A percentile compares a stretch with the other conserved stretches of the same genome.
Evolutionary conservation across 805 yeast species (phyloP).

Genomic region (Hanseniaspora vineae): DNA sequence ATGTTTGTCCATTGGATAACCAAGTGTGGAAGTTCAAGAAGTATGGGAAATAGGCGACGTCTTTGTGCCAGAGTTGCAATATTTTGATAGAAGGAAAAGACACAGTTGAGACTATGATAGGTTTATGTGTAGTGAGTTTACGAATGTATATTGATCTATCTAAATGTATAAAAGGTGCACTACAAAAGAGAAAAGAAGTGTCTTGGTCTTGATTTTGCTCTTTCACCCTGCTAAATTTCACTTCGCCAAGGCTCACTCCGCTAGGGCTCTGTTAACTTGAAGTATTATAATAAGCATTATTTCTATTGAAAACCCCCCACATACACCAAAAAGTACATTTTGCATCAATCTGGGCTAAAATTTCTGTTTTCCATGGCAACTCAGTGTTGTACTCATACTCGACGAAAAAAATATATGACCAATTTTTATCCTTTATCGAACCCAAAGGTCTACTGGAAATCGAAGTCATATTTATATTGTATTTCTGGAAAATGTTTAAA

Average conservation of each 20-base stretch:
- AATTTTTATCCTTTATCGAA: conserved; percentile 21
- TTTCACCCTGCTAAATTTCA: too few relatives aligned
- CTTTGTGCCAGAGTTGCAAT: background rate
- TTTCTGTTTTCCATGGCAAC: conserved; percentile 18
- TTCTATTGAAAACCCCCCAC: conserved; percentile 46
- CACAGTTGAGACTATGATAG: background rate
- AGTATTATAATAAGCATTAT: conserved; percentile 24
- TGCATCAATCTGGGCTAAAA: conserved; percentile 30
- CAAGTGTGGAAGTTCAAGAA: conserved; percentile 74
- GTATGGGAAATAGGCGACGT: conserved; percentile 43
- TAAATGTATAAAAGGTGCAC: background rate
- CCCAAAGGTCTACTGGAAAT: conserved; percentile 67
- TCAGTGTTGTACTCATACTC: conserved; percentile 34
- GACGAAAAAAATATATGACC: conserved; percentile 77
- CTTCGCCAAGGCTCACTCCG: too few relatives aligned
- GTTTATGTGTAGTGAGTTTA: background rate
- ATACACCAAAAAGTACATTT: conserved; percentile 39
- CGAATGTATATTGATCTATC: conserved; percentile 1
- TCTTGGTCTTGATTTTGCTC: too few relatives aligned
- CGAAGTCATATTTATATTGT: conserved; percentile 50
- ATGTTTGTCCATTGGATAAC: conserved; percentile 93
- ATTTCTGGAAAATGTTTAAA: conserved; percentile 39
- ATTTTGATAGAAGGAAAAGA: background rate
- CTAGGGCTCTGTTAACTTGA: background rate
- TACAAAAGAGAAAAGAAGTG: too few relatives aligned